Conservation (phyloP, 2,329 filamentous ascomycete species). For the Eurotiales sp. region DNA sequence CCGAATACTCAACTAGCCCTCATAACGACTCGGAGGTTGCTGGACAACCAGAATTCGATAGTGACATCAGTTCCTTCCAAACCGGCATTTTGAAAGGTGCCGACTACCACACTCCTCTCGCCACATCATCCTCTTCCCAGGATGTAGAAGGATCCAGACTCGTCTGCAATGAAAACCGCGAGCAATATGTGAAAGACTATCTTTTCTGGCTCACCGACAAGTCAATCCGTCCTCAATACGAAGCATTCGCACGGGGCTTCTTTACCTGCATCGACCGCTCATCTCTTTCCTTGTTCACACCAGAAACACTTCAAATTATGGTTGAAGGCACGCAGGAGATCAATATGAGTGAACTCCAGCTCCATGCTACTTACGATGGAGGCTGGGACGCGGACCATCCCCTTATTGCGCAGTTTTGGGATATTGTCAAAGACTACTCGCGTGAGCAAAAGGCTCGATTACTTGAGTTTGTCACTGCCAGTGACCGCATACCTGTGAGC, state of each 20-base stretch:
- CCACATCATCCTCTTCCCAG: slow-evolving; percentile 26
- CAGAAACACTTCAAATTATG: slow-evolving; percentile 67
- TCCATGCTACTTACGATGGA: slow-evolving; percentile 69
- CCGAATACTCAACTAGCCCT: slow-evolving; percentile 1
- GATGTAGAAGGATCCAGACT: slow-evolving; percentile 56
- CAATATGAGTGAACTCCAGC: slow-evolving; percentile 68
- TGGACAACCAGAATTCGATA: background rate
- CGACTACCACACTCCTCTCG: slow-evolving; percentile 21
- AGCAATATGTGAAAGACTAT: slow-evolving; percentile 78
- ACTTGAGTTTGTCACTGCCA: slow-evolving; percentile 92
- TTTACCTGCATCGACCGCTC: slow-evolving; percentile 67
- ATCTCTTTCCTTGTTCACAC: slow-evolving; percentile 68
- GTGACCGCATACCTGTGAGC: slow-evolving; percentile 82
- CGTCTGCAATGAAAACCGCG: slow-evolving; percentile 78
- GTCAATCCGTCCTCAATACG: slow-evolving; percentile 71
- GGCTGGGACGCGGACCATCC: slow-evolving; percentile 69
- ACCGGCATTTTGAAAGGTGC: slow-evolving; percentile 24
- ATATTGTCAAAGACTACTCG: slow-evolving; percentile 62
- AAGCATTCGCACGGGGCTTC: slow-evolving; percentile 80
- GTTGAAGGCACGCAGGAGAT: slow-evolving; percentile 82
- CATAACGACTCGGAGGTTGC: background rate
- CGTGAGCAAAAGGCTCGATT: slow-evolving; percentile 69
- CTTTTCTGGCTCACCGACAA: slow-evolving; percentile 76
- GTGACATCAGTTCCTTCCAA: slow-evolving; percentile 11
- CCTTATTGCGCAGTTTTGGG: slow-evolving; percentile 79